Conservation (phyloP, 192 early-diverging fungal genomes). For the Backusella parvicylindrica region DNA sequence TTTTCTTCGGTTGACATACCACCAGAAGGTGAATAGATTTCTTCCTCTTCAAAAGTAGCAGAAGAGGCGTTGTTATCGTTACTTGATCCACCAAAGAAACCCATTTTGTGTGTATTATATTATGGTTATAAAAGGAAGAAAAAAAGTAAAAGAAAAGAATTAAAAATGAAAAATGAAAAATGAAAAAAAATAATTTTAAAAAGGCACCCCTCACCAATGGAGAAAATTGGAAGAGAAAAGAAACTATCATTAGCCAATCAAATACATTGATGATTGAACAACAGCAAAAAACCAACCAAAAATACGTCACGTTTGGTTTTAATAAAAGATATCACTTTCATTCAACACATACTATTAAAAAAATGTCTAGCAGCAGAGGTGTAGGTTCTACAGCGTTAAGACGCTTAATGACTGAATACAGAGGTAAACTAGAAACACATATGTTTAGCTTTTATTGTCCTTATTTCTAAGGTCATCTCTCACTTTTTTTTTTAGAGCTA, state of each 20-base stretch:
- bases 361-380: conserved; percentile 21
- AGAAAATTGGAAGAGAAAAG: neutral
- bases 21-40: conserved; percentile 16
- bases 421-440: conserved; percentile 63
- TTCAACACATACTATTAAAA: neutral
- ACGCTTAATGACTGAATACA: conserved; percentile 92
- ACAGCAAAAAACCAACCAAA: neutral
- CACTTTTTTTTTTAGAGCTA: conserved; percentile 55
- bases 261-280: neutral
- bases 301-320: neutral
- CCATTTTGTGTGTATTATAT: neutral
- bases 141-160: neutral
- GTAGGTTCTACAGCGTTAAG: conserved; percentile 77
- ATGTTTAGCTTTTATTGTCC: neutral
- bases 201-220: neutral
- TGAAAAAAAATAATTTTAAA: neutral
- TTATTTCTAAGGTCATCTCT: neutral
- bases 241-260: neutral
- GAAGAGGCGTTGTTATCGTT: neutral
- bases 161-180: neutral
- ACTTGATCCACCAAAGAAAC: conserved; percentile 4
- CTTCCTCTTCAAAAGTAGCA: conserved; percentile 3
- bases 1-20: neutral
- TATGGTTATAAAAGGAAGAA: neutral
- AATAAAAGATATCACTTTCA: neutral